These are phyloP conservation scores for Cardiospermum halicacabum DNA, from an alignment of 345 rosid species.

Conservation along the genomic window DNA sequence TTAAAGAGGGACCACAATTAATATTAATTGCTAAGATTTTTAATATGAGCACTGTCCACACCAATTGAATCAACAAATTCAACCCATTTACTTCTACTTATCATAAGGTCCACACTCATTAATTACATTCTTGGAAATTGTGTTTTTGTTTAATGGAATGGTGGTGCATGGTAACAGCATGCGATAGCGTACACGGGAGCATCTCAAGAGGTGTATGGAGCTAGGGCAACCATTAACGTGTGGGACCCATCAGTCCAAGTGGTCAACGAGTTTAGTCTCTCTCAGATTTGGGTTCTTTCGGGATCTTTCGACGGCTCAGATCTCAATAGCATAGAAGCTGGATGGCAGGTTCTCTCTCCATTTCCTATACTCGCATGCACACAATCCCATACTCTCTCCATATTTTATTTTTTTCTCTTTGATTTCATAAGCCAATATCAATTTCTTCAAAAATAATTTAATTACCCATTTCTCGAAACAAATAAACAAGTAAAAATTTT, in stretches of 20 bases:
- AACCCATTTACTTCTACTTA: background rate
- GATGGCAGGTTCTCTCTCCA: conserved; percentile 90
- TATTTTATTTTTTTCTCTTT: background rate
- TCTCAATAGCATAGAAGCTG: conserved; percentile 99
- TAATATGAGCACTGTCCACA: background rate
- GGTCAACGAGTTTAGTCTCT: conserved; percentile 92
- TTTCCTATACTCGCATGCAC: conserved; percentile 22
- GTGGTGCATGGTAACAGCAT: conserved; percentile 44
- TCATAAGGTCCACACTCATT: background rate
- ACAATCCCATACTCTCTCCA: background rate
- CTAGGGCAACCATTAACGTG: conserved; percentile 88
- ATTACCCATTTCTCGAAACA: background rate
- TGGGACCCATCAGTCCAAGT: conserved; percentile 89
- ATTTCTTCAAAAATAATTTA: background rate
- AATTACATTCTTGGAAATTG: conserved; percentile 1
- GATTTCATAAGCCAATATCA: background rate
- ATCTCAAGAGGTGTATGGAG: conserved; percentile 67
- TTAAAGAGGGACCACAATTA: background rate
- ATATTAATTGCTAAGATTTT: background rate
- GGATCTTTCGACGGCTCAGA: conserved; percentile 95
- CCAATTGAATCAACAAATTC: background rate
- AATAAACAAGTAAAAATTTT: background rate
- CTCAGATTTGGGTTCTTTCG: conserved; percentile 94
- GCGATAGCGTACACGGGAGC: conserved; percentile 89
- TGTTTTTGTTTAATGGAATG: background rate